These are phyloP conservation scores for Pyrenula massariospora DNA, from an alignment of 495 filamentous ascomycete species.

Conservation along the genomic window DNA sequence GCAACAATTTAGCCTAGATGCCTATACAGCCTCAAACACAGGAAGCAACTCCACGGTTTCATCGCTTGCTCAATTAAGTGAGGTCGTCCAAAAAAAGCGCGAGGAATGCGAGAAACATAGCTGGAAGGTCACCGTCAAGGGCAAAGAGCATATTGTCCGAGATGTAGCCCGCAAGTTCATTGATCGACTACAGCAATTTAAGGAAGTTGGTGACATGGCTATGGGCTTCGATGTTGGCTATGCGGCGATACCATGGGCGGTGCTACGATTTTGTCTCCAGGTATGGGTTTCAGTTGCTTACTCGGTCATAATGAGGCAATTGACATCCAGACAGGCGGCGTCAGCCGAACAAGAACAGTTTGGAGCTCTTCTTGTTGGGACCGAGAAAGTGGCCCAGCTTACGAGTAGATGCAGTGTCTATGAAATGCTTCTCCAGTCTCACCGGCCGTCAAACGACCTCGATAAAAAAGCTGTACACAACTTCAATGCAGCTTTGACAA, in stretches of 20 bases:
- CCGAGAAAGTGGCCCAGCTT: background rate
- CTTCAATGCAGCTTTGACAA: constrained; percentile 3
- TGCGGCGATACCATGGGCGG: background rate
- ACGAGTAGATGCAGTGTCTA: background rate
- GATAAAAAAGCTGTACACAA: background rate
- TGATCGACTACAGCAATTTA: background rate
- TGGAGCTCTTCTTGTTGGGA: background rate
- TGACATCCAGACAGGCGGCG: constrained; percentile 2
- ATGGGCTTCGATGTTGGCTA: background rate
- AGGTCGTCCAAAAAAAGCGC: background rate
- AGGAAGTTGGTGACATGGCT: background rate
- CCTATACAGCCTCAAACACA: no score
- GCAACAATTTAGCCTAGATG: no score
- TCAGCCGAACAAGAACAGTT: background rate
- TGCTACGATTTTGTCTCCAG: background rate
- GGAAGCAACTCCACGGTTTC: no score
- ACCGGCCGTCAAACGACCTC: background rate
- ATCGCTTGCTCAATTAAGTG: background rate
- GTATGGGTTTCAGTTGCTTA: background rate
- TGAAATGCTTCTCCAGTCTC: background rate
- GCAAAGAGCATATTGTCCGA: background rate
- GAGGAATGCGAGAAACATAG: background rate
- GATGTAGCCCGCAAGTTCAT: background rate
- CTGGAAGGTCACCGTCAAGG: background rate
- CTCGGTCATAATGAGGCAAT: constrained; percentile 4